Evolutionary conservation across 1,284 basidiomycete genomes (phyloP).

Genomic region (Apiotrichum porosum): DNA sequence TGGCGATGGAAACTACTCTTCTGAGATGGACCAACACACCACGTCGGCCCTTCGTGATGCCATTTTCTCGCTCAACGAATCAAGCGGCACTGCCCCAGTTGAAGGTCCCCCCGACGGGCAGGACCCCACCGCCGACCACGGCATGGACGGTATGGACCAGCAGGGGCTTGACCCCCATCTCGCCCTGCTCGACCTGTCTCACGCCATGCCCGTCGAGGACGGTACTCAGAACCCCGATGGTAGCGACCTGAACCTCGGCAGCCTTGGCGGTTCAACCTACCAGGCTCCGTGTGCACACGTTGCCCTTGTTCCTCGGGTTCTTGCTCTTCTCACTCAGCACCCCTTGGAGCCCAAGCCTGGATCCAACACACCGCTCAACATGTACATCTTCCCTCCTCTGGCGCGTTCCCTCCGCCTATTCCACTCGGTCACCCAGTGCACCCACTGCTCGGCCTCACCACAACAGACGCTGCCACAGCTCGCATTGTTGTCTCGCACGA

Average conservation of each 20-base stretch:
- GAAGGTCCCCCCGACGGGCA: conserved; percentile 20
- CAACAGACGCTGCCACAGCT: conserved; percentile 48
- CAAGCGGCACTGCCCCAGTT: conserved; percentile 17
- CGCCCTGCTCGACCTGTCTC: conserved; percentile 41
- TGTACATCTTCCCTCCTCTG: conserved; percentile 40
- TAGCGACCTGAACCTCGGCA: conserved; percentile 23
- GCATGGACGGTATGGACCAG: conserved; percentile 18
- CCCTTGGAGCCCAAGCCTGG: conserved; percentile 44
- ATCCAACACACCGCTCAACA: conserved; percentile 40
- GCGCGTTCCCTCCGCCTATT: conserved; percentile 41
- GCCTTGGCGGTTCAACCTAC: conserved; percentile 12
- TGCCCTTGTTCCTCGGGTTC: conserved; percentile 40
- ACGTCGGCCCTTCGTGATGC: conserved; percentile 46
- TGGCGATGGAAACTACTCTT: conserved; percentile 28
- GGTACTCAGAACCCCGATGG: conserved; percentile 20
- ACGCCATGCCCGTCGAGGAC: conserved; percentile 31
- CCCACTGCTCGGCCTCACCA: conserved; percentile 38
- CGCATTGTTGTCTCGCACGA: conserved; percentile 43
- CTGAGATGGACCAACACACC: conserved; percentile 47
- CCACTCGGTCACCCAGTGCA: conserved; percentile 37
- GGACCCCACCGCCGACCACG: conserved; percentile 25
- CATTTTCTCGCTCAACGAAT: conserved; percentile 47
- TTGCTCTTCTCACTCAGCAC: conserved; percentile 37
- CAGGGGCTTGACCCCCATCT: conserved; percentile 38
- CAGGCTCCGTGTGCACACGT: conserved; percentile 34